These are phyloP conservation scores for Pseudonitzschia delicatissima DNA, from an alignment of 108 stramenopile species.

Conservation along the genomic window DNA sequence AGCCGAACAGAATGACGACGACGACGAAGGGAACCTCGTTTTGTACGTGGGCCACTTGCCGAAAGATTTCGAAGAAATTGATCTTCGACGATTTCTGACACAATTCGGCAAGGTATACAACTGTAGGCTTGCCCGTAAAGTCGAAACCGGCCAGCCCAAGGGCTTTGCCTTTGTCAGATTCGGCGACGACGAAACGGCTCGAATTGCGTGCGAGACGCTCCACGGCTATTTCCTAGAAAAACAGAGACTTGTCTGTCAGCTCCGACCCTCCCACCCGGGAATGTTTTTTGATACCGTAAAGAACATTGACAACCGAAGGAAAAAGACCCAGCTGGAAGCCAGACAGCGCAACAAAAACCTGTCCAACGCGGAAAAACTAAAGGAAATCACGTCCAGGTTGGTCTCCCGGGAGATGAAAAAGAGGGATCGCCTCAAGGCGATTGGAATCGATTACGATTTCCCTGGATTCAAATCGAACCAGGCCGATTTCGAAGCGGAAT, in stretches of 20 bases:
- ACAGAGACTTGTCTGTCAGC: constrained; percentile 87
- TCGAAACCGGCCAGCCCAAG: constrained; percentile 76
- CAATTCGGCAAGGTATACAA: constrained; percentile 92
- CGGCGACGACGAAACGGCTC: constrained; percentile 72
- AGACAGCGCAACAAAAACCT: constrained; percentile 25
- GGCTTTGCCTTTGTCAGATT: constrained; percentile 98
- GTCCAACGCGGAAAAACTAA: constrained; percentile 46
- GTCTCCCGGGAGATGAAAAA: constrained; percentile 69
- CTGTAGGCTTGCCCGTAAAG: constrained; percentile 81
- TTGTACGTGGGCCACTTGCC: constrained; percentile 97
- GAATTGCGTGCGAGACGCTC: constrained; percentile 95
- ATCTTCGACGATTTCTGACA: constrained; percentile 82
- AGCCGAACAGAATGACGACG: constrained; percentile 27
- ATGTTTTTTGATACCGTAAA: constrained; percentile 41
- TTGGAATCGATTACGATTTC: constrained; percentile 90
- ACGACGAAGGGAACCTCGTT: constrained; percentile 50
- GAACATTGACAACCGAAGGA: constrained; percentile 36
- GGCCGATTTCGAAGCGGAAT: constrained; percentile 14
- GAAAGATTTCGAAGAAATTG: constrained; percentile 89
- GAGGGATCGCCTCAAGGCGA: constrained; percentile 52
- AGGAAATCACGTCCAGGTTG: constrained; percentile 63
- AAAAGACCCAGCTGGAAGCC: constrained; percentile 41
- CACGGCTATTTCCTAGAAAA: constrained; percentile 90
- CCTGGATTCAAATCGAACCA: constrained; percentile 71
- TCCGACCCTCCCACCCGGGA: constrained; percentile 64